Evolutionary conservation across 768 basidiomycete genomes (phyloP).

Genomic region (Pleurotus salmoneostramineus): DNA sequence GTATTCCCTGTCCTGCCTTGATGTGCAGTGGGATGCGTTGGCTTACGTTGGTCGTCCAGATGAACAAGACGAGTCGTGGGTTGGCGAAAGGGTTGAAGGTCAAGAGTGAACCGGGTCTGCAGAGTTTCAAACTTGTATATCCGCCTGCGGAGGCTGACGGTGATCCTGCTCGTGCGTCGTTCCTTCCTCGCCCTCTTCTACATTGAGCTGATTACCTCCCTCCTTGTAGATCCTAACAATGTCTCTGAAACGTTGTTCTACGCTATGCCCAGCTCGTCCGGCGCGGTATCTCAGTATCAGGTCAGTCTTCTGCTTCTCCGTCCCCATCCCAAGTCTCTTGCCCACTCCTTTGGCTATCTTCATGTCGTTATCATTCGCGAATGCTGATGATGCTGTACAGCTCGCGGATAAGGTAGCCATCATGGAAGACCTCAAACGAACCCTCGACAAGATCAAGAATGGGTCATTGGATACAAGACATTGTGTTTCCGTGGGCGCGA

Average conservation of each 20-base stretch:
- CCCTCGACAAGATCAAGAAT: no score
- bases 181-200: not conserved
- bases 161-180: not conserved
- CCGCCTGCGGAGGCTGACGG: slow-evolving; percentile 13
- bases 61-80: no score
- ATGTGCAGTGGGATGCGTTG: no score
- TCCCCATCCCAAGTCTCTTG: no score
- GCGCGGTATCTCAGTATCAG: slow-evolving; percentile 67
- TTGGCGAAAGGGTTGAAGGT: not conserved
- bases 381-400: no score
- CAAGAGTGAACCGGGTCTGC: slow-evolving; percentile 29
- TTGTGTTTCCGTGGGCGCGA: no score
- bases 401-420: no score
- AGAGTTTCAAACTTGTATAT: slow-evolving; percentile 49
- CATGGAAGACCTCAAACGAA: no score
- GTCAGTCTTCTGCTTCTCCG: slow-evolving; percentile 28
- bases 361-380: no score
- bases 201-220: not conserved
- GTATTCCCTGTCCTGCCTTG: not conserved
- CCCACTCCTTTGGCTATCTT: no score
- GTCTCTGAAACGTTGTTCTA: slow-evolving; percentile 63
- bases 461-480: no score
- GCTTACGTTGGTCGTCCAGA: not conserved
- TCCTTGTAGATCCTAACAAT: not conserved
- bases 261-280: slow-evolving; percentile 75